phyloP scores from a whole-genome alignment of 441 rosid genomes.

The Euphorbia corollata region DNA sequence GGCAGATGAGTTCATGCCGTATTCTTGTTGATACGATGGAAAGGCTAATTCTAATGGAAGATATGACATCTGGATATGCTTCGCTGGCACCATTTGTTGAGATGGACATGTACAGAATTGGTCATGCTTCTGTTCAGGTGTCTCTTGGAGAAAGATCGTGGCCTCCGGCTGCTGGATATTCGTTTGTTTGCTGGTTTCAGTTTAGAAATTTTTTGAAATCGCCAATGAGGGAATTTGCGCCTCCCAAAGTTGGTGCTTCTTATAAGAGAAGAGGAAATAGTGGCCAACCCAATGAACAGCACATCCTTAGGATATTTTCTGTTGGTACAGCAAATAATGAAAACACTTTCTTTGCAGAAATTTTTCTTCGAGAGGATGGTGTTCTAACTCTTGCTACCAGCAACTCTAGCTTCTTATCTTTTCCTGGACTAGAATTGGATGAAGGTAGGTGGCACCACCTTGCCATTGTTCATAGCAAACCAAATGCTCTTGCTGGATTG shows the following conservation, averaged over 20 bases:
- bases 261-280: conserved; percentile 40
- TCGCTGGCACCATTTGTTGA: conserved; percentile 84
- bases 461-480: conserved; percentile 99
- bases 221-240: conserved; percentile 56
- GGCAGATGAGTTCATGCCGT: conserved; percentile 70
- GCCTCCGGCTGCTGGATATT: conserved; percentile 99
- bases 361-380: conserved; percentile 95
- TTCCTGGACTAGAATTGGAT: conserved; percentile 91
- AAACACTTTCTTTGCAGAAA: conserved; percentile 82
- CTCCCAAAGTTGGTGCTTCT: conserved; percentile 41
- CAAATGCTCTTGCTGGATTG: conserved; percentile 99
- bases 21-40: conserved; percentile 88
- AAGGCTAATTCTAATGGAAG: conserved; percentile 76
- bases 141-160: conserved; percentile 98
- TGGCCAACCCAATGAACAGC: conserved; percentile 54
- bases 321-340: conserved; percentile 82
- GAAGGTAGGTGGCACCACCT: conserved; percentile 99
- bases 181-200: conserved; percentile 96
- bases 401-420: conserved; percentile 78
- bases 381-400: conserved; percentile 94
- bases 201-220: conserved; percentile 60
- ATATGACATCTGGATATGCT: conserved; percentile 62
- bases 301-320: conserved; percentile 78
- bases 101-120: conserved; percentile 90
- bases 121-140: conserved; percentile 93